Evolutionary conservation across 2,329 filamentous ascomycete genomes (phyloP).

Genomic region (Fusarium zealandicum): DNA sequence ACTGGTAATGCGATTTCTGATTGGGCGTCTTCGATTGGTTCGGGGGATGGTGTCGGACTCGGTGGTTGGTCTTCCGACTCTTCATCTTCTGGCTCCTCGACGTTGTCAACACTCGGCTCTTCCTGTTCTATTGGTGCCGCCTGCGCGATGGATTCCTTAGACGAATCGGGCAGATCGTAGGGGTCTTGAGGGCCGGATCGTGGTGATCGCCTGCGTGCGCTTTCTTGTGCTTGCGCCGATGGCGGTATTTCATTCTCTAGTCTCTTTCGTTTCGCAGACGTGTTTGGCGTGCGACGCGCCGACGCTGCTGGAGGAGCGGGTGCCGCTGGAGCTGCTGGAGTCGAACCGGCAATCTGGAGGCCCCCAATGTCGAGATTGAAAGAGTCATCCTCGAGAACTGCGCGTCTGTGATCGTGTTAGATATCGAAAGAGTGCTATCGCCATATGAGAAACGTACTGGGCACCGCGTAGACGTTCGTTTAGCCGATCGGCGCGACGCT

Average conservation of each 20-base stretch:
- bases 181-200: slow-evolving; percentile 34
- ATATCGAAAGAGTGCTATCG: background rate
- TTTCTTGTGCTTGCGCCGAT: slow-evolving; percentile 14
- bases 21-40: slow-evolving; percentile 10
- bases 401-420: slow-evolving; percentile 49
- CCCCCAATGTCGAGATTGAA: slow-evolving; percentile 62
- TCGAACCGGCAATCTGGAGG: slow-evolving; percentile 43
- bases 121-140: slow-evolving; percentile 6
- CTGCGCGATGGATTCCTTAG: slow-evolving; percentile 40
- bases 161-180: slow-evolving; percentile 43
- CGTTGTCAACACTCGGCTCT: background rate
- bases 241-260: slow-evolving; percentile 40
- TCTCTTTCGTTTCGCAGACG: slow-evolving; percentile 57
- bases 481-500: slow-evolving; percentile 68
- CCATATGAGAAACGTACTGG: slow-evolving; percentile 54
- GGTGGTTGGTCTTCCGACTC: slow-evolving; percentile 11
- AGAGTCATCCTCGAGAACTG: slow-evolving; percentile 66
- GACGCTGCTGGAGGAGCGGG: slow-evolving; percentile 36
- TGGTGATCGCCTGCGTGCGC: slow-evolving; percentile 28
- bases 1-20: slow-evolving; percentile 33
- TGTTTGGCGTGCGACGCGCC: slow-evolving; percentile 54
- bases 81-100: slow-evolving; percentile 14
- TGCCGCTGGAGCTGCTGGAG: slow-evolving; percentile 35
- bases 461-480: slow-evolving; percentile 71
- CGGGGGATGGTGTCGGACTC: slow-evolving; percentile 17